Evolutionary conservation across 176 grass and related monocot genomes (phyloP), one percentile per base, ranked within the genome.

Genomic region (Chrysopogon serrulatus): DNA sequence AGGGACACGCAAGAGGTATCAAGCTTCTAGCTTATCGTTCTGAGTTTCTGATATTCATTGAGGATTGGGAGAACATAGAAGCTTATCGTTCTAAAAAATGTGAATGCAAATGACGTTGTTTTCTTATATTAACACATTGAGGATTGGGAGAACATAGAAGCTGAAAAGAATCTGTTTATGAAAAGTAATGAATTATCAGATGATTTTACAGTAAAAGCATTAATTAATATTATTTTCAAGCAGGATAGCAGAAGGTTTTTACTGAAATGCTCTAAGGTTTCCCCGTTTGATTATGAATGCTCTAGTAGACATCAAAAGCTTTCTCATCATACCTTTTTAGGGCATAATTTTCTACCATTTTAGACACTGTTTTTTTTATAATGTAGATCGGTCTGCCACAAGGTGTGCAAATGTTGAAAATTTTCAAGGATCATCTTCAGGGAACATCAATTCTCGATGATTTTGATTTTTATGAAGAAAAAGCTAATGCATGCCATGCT

Each of bases 1-100:
- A 92, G 69, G 68, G 95, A 98, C 37, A 98, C 95, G 72, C 92
- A 94, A 73, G 95, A 98, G 92, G 92, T 97, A 91, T 34, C 37
- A 64, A 80, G 34, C 64, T 87, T 62, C n/a, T 19, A 23, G 19
- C 11, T 44, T 71, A 21, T 89, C 36, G 3, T 36, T 85, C 28
- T 66, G 51, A 76, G n/a, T 40, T 59, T 24, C 21, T 15, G 53
- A 31, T 43, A 34, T 8, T 18, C 11, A n/a, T n/a, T n/a, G n/a
- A n/a, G n/a, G n/a, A n/a, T n/a, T n/a, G n/a, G n/a, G n/a, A n/a
- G n/a, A n/a, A n/a, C n/a, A n/a, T n/a, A n/a, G n/a, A n/a, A n/a
- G n/a, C n/a, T n/a, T n/a, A n/a, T n/a, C n/a, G n/a, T 32, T 16
- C 1, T 68, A 11, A 6, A 41, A 39, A 77, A 76, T 21, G 41